phyloP scores from a whole-genome alignment of 2,329 filamentous ascomycete species.

The Akanthomyces dipterigenus region DNA sequence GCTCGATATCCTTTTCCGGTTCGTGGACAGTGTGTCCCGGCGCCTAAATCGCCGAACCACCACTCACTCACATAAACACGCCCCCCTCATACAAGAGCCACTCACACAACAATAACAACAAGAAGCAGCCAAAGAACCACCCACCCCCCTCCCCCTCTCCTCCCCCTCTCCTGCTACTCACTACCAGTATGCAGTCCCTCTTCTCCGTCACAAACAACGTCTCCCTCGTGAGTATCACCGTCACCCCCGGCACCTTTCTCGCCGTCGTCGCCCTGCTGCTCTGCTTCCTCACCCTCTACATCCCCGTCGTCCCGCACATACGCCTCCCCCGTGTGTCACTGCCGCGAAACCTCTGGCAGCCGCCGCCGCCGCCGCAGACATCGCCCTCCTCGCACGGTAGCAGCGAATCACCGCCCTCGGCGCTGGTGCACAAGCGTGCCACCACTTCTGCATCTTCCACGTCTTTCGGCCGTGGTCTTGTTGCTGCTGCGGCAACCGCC shows the following conservation, averaged over 20 bases:
- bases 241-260: conserved; percentile 52
- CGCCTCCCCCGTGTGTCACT: conserved; percentile 30
- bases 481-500: conserved; percentile 9
- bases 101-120: not conserved
- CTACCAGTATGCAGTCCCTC: conserved; percentile 46
- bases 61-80: not conserved
- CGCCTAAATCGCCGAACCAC: not conserved
- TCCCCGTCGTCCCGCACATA: conserved; percentile 28
- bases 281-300: conserved; percentile 45
- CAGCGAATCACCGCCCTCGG: not conserved
- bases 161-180: not conserved
- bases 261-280: conserved; percentile 43
- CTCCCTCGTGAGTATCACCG: conserved; percentile 51
- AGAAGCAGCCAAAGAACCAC: not conserved
- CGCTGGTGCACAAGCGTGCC: not conserved
- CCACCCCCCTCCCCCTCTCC: not conserved
- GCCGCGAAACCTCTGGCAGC: conserved; percentile 1
- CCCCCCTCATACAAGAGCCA: not conserved
- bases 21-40: not conserved
- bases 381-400: not conserved
- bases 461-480: not conserved
- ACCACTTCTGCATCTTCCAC: not conserved
- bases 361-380: not conserved
- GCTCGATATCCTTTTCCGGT: not conserved
- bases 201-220: conserved; percentile 56